Percentiles rank a stretch among this genome's conserved stretches.
Conservation (phyloP, 2,329 filamentous ascomycete species). For the Beauveria scarabaeidicola region DNA sequence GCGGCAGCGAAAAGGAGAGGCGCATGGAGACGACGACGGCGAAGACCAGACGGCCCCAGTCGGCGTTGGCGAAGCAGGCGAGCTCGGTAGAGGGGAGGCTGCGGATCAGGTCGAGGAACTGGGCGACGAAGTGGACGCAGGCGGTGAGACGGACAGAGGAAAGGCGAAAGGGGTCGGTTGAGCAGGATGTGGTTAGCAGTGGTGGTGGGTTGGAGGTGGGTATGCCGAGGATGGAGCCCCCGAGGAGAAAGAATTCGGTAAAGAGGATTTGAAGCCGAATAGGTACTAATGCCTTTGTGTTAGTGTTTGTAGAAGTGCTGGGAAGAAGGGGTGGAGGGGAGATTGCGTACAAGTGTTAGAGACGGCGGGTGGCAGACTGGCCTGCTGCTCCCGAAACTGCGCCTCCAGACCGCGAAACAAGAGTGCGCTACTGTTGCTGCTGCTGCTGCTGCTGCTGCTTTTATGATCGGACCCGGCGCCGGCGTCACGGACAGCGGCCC, state of each 20-base stretch:
- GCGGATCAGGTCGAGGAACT: conserved; percentile 25
- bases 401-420: conserved; percentile 40
- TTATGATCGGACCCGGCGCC: conserved; percentile 11
- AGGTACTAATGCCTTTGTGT: conserved; percentile 17
- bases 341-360: conserved; percentile 15
- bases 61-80: conserved; percentile 29
- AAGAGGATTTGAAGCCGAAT: not conserved
- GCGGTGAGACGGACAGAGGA: conserved; percentile 16
- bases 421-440: conserved; percentile 30
- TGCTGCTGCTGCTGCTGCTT: conserved; percentile 14
- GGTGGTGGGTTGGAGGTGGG: not conserved
- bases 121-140: conserved; percentile 19
- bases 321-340: not conserved
- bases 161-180: conserved; percentile 12
- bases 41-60: conserved; percentile 36
- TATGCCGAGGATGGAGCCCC: conserved; percentile 26
- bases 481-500: conserved; percentile 21
- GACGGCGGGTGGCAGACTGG: conserved; percentile 26
- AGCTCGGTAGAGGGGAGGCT: conserved; percentile 24
- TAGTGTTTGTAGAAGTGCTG: not conserved
- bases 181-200: conserved; percentile 10
- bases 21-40: conserved; percentile 35
- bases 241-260: conserved; percentile 30
- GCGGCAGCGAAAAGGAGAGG: conserved; percentile 35
- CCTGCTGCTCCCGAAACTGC: conserved; percentile 35